A percentile compares a stretch with the other conserved stretches of the same genome.
Evolutionary conservation across 2,329 filamentous ascomycete species (phyloP).

Genomic region (Hypoxylon sp.): DNA sequence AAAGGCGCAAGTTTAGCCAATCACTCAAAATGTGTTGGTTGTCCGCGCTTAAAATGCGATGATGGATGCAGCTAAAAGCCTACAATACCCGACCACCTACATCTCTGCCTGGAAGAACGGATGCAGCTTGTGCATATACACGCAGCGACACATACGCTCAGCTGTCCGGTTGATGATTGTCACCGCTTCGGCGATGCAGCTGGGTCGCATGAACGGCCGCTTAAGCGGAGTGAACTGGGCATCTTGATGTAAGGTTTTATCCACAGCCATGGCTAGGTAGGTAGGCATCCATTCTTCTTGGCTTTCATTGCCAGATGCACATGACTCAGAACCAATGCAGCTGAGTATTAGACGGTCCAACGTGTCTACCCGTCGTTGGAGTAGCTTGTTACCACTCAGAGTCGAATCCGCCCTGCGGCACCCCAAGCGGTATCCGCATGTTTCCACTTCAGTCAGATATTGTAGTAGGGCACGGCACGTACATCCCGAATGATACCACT

Average conservation of each 20-base stretch:
- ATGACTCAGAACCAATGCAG: constrained; percentile 21
- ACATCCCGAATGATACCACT: background rate
- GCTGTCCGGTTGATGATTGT: constrained; percentile 2
- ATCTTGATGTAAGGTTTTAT: constrained; percentile 5
- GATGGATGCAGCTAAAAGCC: constrained; percentile 5
- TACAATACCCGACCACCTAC: constrained; percentile 2
- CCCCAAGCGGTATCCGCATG: background rate
- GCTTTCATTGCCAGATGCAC: constrained; percentile 10
- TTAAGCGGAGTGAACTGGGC: constrained; percentile 19
- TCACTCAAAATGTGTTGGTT: constrained; percentile 10
- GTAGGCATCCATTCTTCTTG: background rate
- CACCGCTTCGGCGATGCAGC: constrained; percentile 25
- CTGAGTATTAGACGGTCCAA: background rate
- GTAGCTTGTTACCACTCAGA: background rate
- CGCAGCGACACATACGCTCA: constrained; percentile 8
- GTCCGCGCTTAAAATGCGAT: constrained; percentile 23
- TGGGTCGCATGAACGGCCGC: constrained; percentile 35
- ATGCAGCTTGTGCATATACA: constrained; percentile 8
- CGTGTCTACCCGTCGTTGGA: constrained; percentile 19
- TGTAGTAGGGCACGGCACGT: background rate
- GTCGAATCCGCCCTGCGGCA: background rate
- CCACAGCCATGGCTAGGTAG: background rate
- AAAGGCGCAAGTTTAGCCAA: constrained; percentile 28
- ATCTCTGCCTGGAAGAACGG: background rate
- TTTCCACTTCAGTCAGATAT: background rate